Evolutionary conservation across 306 rosid genomes (phyloP).

Genomic region (Quercus cerris): DNA sequence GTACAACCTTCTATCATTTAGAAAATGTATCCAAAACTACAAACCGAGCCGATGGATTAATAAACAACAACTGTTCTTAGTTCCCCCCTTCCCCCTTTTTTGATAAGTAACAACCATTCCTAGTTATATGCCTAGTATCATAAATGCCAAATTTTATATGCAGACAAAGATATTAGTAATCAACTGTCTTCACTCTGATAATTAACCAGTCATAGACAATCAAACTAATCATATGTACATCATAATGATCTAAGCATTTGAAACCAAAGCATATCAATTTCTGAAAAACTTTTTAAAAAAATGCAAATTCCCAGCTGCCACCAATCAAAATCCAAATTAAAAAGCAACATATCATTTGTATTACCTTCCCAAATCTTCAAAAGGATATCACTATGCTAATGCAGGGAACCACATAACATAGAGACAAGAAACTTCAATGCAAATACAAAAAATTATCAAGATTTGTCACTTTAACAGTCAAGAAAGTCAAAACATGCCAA

Average conservation of each 20-base stretch:
- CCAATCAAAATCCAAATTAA: not conserved
- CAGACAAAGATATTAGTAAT: not conserved
- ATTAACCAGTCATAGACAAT: not conserved
- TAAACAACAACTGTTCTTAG: too few species aligned
- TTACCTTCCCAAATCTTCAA: too few species aligned
- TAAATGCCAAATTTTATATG: not conserved
- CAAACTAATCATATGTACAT: too few species aligned
- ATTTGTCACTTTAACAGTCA: not conserved
- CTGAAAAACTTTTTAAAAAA: not conserved
- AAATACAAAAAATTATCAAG: not conserved
- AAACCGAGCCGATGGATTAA: too few species aligned
- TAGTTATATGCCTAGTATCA: not conserved
- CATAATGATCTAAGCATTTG: not conserved
- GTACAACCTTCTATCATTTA: not conserved
- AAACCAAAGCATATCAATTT: not conserved
- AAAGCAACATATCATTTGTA: not conserved
- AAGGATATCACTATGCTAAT: not conserved
- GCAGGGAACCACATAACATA: not conserved
- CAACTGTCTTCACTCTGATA: not conserved
- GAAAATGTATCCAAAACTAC: not conserved
- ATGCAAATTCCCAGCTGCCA: not conserved
- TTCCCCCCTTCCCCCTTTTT: too few species aligned
- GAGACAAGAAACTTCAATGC: not conserved
- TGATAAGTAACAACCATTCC: not conserved
- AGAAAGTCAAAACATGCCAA: not conserved